These are phyloP conservation scores for Kurtzmaniella fragi DNA, from an alignment of 805 yeast species.

Conservation along the genomic window DNA sequence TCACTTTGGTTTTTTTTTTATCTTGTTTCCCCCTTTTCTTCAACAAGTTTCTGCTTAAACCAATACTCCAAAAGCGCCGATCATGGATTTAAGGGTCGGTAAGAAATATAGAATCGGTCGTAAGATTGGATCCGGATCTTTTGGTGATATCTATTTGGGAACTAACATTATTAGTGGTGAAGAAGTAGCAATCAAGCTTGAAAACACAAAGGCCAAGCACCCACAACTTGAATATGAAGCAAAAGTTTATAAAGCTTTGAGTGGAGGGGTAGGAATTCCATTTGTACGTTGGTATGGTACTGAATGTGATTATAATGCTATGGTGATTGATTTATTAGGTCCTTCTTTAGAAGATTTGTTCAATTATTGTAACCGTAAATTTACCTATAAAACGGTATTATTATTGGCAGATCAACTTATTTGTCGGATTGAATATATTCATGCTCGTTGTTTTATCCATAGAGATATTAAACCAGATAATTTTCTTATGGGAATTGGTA, in stretches of 20 bases:
- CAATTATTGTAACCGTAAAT: conserved; percentile 92
- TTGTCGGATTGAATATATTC: conserved; percentile 91
- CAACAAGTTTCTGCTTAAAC: too few relatives aligned
- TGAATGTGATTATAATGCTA: conserved; percentile 92
- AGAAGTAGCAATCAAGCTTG: conserved; percentile 95
- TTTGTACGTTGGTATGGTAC: conserved; percentile 87
- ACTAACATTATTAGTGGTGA: conserved; percentile 94
- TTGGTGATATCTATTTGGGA: conserved; percentile 93
- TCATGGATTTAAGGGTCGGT: conserved; percentile 74
- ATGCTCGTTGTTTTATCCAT: conserved; percentile 87
- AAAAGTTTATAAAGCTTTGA: conserved; percentile 85
- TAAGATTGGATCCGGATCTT: conserved; percentile 94
- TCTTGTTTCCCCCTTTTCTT: too few relatives aligned
- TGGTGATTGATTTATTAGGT: conserved; percentile 94
- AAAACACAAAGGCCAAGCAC: conserved; percentile 84
- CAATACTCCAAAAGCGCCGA: not conserved
- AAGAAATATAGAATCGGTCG: conserved; percentile 92
- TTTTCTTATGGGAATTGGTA: conserved; percentile 83
- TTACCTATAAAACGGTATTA: conserved; percentile 88
- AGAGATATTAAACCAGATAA: conserved; percentile 83
- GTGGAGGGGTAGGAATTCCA: conserved; percentile 97
- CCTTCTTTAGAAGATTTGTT: conserved; percentile 93
- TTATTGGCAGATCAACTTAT: conserved; percentile 91
- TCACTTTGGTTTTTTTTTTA: too few relatives aligned
- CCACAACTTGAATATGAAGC: conserved; percentile 98